Percentiles rank a stretch among this genome's conserved stretches.
phyloP scores from a whole-genome alignment of 441 rosid species.

The Syzygium malaccense region DNA sequence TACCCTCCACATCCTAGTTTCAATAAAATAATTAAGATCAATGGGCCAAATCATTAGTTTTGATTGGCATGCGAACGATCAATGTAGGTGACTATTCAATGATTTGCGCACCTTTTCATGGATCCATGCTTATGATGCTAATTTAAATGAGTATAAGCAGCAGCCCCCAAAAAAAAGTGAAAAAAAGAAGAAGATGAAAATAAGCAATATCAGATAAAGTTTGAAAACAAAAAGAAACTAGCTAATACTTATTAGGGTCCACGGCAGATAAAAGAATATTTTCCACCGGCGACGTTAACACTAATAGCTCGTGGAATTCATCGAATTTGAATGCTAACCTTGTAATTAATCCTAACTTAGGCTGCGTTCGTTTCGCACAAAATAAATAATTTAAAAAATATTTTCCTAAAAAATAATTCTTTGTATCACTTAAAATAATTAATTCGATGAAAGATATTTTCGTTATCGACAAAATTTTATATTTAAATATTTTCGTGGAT shows the following conservation, averaged over 20 bases:
- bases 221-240: not conserved
- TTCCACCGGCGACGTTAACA: accelerated
- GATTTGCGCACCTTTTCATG: not conserved
- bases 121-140: not conserved
- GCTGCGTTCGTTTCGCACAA: too few species aligned
- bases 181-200: not conserved
- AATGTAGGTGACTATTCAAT: not conserved
- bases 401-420: too few species aligned
- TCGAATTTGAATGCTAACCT: not conserved
- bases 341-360: not conserved
- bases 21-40: not conserved
- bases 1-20: slow-evolving; percentile 5
- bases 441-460: too few species aligned
- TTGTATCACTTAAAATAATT: too few species aligned
- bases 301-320: not conserved
- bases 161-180: not conserved
- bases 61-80: not conserved
- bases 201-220: not conserved
- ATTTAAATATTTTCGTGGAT: too few species aligned
- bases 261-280: not conserved
- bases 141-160: not conserved
- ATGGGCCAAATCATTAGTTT: not conserved
- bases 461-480: too few species aligned
- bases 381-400: too few species aligned
- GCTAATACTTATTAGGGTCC: too few species aligned